phyloP scores from a whole-genome alignment of 805 yeast genomes.

The Teunomyces pallodes region DNA sequence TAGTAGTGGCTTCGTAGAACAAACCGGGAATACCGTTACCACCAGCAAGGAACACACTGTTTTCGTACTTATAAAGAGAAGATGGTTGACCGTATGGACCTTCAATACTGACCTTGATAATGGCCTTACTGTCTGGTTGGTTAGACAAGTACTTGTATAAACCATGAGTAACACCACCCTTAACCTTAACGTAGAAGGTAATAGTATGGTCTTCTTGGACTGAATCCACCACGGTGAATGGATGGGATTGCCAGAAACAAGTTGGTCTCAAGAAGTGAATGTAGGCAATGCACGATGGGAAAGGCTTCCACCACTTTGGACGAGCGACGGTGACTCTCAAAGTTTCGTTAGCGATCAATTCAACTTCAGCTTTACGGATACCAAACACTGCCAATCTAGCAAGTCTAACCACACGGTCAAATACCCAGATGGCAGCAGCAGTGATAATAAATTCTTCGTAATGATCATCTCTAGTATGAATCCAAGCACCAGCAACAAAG shows the following conservation, averaged over 20 bases:
- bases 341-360: slow-evolving; percentile 43
- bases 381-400: slow-evolving; percentile 36
- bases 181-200: slow-evolving; percentile 27
- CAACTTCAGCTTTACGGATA: slow-evolving; percentile 34
- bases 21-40: slow-evolving; percentile 45
- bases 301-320: slow-evolving; percentile 48
- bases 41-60: slow-evolving; percentile 30
- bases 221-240: slow-evolving; percentile 58
- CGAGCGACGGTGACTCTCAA: slow-evolving; percentile 46
- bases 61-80: slow-evolving; percentile 31
- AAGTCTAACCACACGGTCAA: slow-evolving; percentile 35
- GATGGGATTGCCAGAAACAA: slow-evolving; percentile 70
- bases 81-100: slow-evolving; percentile 39
- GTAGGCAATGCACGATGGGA: slow-evolving; percentile 57
- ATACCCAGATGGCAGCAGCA: slow-evolving; percentile 35
- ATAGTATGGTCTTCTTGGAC: slow-evolving; percentile 26
- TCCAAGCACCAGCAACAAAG: slow-evolving; percentile 55
- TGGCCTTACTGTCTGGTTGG: slow-evolving; percentile 31
- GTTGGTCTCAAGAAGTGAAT: slow-evolving; percentile 53
- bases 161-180: slow-evolving; percentile 40
- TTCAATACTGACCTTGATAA: slow-evolving; percentile 32
- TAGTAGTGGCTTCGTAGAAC: slow-evolving; percentile 29
- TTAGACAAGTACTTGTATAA: slow-evolving; percentile 30
- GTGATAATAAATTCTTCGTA: slow-evolving; percentile 24
- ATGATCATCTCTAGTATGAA: slow-evolving; percentile 41